Evolutionary conservation across 2,329 filamentous ascomycete genomes (phyloP), one percentile per base, ranked within the genome.

Genomic region (Daldinia eschscholtzii): DNA sequence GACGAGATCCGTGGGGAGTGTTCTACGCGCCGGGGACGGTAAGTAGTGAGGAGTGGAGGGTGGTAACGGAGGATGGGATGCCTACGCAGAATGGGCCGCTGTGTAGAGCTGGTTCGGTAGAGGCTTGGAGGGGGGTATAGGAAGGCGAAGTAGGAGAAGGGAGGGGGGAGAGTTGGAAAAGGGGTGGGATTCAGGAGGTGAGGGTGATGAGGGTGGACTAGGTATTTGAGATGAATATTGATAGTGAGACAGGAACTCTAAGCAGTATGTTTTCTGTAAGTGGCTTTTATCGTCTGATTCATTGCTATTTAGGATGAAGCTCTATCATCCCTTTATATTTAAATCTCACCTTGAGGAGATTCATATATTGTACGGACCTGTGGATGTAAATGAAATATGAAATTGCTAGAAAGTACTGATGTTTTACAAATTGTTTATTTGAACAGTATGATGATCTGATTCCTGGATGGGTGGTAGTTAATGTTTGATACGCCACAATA

Each of bases 11-110:
- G 0, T 69, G 78, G 23, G 76, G 77, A 2, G 61, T 88, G 13
- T 87, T 85, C 50, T 85, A 86, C 62, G 84, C 83, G n/a, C 78
- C 77, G 2, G 80, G 79, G 2, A 83, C 78, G 10, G 86, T 88
- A 23, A 86, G 86, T 0, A 86, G 83, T 65, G 84, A 87, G 58
- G 78, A 75, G 4, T 88, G 85, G 85, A 74, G 76, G 20, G 81
- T 82, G 6, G 62, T 68, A 26, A 72, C 72, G 9, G 75, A 76
- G 59, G 78, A 75, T 61, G 75, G 67, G 9, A 41, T 79, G 42
- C 75, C 81, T 15, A 78, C 76, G 23, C 80, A 79, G 63, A 70
- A 75, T 60, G 81, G 81, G 3, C 78, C 77, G 46, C 71, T 83
- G 41, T 83, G 82, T 69, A 73, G 76, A 41, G 70, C 42, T 28